phyloP scores from a whole-genome alignment of 2,329 filamentous ascomycete genomes.

The Pseudogymnoascus sp. region DNA sequence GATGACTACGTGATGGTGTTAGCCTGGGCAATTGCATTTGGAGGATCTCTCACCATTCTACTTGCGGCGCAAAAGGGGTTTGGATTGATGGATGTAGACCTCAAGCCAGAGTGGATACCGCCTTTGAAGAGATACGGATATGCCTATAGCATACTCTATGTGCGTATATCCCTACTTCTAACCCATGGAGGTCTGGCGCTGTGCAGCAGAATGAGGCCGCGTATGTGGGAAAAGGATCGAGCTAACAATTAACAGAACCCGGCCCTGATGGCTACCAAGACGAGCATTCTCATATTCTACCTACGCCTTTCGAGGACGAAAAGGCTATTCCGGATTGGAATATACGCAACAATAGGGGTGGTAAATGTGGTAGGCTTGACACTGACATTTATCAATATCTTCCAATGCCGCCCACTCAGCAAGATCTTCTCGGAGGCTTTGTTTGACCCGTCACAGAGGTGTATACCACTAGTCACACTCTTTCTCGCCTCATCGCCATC shows the following conservation, averaged over 20 bases:
- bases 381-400: slow-evolving; percentile 75
- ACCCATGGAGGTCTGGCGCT: background rate
- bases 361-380: slow-evolving; percentile 71
- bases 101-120: slow-evolving; percentile 39
- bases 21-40: slow-evolving; percentile 66
- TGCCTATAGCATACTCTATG: slow-evolving; percentile 52
- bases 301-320: slow-evolving; percentile 68
- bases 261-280: slow-evolving; percentile 80
- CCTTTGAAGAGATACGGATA: slow-evolving; percentile 52
- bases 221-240: background rate
- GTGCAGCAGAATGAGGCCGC: background rate
- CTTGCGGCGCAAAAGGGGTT: slow-evolving; percentile 55
- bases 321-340: slow-evolving; percentile 67
- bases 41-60: slow-evolving; percentile 56
- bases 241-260: slow-evolving; percentile 53
- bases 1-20: slow-evolving; percentile 75
- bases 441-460: background rate
- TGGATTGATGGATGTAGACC: slow-evolving; percentile 54
- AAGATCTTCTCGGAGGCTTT: slow-evolving; percentile 51
- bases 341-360: slow-evolving; percentile 64
- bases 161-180: slow-evolving; percentile 27
- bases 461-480: slow-evolving; percentile 45
- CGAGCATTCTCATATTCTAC: slow-evolving; percentile 81
- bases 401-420: slow-evolving; percentile 67
- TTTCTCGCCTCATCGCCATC: slow-evolving; percentile 71